Base-by-base conservation (phyloP, 164 flowering plant genomes). In the Taxillus chinensis region DNA sequence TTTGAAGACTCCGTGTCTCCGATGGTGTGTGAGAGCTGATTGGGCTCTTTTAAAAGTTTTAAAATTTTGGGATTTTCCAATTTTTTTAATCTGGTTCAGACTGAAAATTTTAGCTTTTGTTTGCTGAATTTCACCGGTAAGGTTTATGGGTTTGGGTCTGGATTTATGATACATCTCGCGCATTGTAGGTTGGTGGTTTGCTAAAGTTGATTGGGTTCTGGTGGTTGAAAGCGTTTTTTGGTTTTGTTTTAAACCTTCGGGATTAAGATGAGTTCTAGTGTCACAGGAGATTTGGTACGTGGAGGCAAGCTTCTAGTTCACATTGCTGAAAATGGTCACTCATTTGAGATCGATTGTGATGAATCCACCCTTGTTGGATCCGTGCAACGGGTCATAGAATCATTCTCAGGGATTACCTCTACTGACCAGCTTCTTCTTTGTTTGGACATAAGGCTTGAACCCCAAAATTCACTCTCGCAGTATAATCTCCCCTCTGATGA, bases 321-420 rank as follows among this genome's bases (percentile, higher is more conserved):
- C 64, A 74, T 92, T 58, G 95, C 96, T 6, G 98, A 91, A 68
- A 89, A 91, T 73, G 99, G 99, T 15, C 93, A 73, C 60, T 80
- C 92, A 11, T 80, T 78, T 61, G 86, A 83, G 75, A 63, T 95
- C 13, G 86, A 86, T 14, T 95, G 95, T 42, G 75, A 83, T 70
- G 99, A 79, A 57, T 71, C 75, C 8, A 82, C 85, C 1, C 67
- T 65, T 3, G 96, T 95, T 38, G 96, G 83, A 63, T 75, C 75
- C 4, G 88, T 95, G 8, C 90, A 89, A 73, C 65, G 75, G 45
- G 75, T n/a, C 55, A 74, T 91, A 14, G 96, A 89, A 71, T 74
- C 93, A 0, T 71, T 64, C 11, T 57, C 86, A 0, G 84, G 84
- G 45, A 84, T 95, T 55, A 75, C 67, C 16, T 58, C 73, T 42